These are phyloP conservation scores for Coemansia asiatica DNA, from an alignment of 192 early-diverging fungal genomes.

Conservation along the genomic window DNA sequence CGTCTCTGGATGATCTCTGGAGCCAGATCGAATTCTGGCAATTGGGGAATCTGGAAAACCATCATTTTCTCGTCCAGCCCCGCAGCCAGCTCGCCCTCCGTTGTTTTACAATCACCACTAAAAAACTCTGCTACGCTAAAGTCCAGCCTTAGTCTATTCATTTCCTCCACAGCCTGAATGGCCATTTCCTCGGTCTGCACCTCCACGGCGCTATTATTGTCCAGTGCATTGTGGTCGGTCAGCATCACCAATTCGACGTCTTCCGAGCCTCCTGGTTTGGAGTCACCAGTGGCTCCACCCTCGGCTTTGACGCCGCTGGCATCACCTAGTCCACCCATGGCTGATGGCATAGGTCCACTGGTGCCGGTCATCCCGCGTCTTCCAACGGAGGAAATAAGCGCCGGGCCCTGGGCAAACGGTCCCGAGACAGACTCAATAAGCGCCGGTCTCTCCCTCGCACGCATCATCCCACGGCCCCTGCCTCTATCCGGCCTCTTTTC, in stretches of 20 bases:
- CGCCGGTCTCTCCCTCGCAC: slow-evolving; percentile 14
- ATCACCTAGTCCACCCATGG: not conserved
- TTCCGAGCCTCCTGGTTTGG: not conserved
- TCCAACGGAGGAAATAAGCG: slow-evolving; percentile 1
- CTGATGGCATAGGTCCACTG: not conserved
- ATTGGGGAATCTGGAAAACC: slow-evolving; percentile 34
- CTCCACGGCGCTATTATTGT: slow-evolving; percentile 13
- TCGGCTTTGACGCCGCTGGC: not conserved
- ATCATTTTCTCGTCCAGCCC: slow-evolving; percentile 20
- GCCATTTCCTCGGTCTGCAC: slow-evolving; percentile 53
- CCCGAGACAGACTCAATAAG: slow-evolving; percentile 30
- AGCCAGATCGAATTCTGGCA: slow-evolving; percentile 40
- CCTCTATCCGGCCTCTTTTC: slow-evolving; percentile 16
- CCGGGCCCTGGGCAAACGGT: slow-evolving; percentile 50
- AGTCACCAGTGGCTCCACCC: not conserved
- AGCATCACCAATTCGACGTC: slow-evolving; percentile 12
- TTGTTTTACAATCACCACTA: not conserved
- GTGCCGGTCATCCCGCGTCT: slow-evolving; percentile 10
- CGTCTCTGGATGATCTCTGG: slow-evolving; percentile 23
- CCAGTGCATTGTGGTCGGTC: slow-evolving; percentile 28
- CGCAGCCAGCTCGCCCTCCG: not conserved
- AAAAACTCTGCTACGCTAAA: slow-evolving; percentile 13
- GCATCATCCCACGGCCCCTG: slow-evolving; percentile 1
- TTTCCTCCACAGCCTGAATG: slow-evolving; percentile 21
- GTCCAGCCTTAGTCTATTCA: slow-evolving; percentile 23